Base-by-base conservation (phyloP, 352 stramenopile species). In the Phytopythium vexans region DNA sequence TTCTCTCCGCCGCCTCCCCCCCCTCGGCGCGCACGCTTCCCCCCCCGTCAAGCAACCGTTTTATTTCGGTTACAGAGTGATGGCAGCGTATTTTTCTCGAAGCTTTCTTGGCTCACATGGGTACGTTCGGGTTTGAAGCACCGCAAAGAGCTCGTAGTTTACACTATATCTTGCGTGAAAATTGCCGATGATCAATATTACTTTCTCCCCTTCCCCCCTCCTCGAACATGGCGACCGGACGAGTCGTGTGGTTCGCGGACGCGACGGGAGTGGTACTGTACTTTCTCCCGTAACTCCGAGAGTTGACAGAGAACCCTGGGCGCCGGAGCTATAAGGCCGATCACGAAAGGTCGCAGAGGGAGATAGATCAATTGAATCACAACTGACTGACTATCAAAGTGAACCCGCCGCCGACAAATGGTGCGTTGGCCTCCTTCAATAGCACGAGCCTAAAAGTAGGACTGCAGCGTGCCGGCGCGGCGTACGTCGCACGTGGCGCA, bases 401-500 rank as follows among this genome's bases (percentile, higher is more conserved):
- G 21, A 27, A 27, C 21, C 21, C 21, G 21, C 21, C 21, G 21
- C 1, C 21, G 21, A 27, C 21, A 27, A n/a, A 2, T 6, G 8
- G 1, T 33, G 14, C 21, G 34, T 34, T 12, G 6, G n/a, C 49
- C 2, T 15, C 49, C n/a, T 48, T 47, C 40, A 48, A 48, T 55
- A 14, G 8, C 37, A 9, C 11, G 6, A 44, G 66, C 64, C 55
- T 88, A 76, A 56, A 95, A 96, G 66, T 96, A 96, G 15, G 85
- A 95, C 64, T 96, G 72, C 35, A 96, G 66, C 42, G 70, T 82
- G 52, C 85, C 85, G 21, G 72, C 92, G 59, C 85, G 78, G 43
- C 85, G 85, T 15, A 96, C 72, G 55, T 96, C 87, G 44, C 80
- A 91, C 31, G 85, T 95, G 37, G 87, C 87, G 62, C 87, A 96